Evolutionary conservation across 169 alveolate genomes (phyloP).

Genomic region (Eimeria necatrix): DNA sequence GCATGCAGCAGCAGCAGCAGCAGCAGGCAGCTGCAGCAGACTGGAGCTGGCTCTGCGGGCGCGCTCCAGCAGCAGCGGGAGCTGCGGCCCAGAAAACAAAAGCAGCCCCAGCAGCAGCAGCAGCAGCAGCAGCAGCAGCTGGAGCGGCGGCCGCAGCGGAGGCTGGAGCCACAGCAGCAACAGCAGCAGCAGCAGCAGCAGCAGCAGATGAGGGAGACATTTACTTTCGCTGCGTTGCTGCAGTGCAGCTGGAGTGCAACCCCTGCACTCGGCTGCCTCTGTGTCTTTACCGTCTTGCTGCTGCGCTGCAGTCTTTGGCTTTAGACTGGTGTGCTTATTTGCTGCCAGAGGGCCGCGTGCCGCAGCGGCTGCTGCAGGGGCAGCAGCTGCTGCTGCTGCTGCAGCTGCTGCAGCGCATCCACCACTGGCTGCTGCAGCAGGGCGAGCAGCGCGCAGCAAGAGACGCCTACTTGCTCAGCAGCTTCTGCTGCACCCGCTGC

Average conservation of each 20-base stretch:
- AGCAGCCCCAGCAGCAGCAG: neutral
- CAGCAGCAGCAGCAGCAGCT: neutral
- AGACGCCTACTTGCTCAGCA: neutral
- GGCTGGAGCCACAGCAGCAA: neutral
- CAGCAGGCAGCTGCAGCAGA: neutral
- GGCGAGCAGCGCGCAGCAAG: neutral
- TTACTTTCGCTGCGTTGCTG: neutral
- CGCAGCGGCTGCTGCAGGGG: neutral
- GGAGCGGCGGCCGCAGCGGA: neutral
- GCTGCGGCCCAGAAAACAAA: neutral
- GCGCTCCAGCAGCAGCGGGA: neutral
- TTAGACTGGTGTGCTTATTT: neutral
- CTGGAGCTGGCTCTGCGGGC: neutral
- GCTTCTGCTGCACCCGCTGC: neutral
- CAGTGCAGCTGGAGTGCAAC: neutral
- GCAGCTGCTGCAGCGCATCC: neutral
- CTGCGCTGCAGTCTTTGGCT: neutral
- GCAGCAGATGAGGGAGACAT: neutral
- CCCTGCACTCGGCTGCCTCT: neutral
- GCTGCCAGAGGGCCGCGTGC: neutral
- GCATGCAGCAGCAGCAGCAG: neutral
- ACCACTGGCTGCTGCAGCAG: neutral
- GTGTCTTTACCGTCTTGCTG: neutral
- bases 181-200: constrained; percentile 11
- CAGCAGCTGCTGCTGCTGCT: neutral